A percentile compares a stretch with the other conserved stretches of the same genome.
These are phyloP conservation scores for Saccharomyces pastorianus DNA, from an alignment of 1,139 yeast genomes.

Conservation along the genomic window DNA sequence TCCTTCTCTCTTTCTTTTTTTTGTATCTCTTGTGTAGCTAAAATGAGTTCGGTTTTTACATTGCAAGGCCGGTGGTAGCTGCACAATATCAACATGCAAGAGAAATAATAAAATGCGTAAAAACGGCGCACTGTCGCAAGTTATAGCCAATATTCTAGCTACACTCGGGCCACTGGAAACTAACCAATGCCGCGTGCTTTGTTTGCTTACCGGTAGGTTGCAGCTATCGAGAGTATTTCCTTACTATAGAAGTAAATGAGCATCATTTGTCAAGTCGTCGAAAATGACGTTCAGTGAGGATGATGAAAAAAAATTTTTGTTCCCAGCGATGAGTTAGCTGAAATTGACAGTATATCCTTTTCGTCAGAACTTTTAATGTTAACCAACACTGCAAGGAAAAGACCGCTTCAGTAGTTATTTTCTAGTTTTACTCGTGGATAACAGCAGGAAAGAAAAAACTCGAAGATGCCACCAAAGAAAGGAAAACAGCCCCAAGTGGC, in stretches of 20 bases:
- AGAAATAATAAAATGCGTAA: not conserved
- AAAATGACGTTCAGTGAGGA: not conserved
- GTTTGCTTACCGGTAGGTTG: not conserved
- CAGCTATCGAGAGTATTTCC: not conserved
- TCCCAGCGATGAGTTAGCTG: not conserved
- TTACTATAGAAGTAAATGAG: not conserved
- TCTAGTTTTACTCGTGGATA: not conserved
- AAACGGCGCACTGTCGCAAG: too few relatives aligned
- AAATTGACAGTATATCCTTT: not conserved
- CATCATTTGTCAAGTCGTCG: not conserved
- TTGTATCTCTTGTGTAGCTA: not conserved
- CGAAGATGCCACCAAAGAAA: slow-evolving; percentile 62
- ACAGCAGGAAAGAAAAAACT: not conserved
- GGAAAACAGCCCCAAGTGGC: slow-evolving; percentile 57
- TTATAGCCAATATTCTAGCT: not conserved
- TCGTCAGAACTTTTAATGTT: not conserved
- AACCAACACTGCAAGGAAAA: not conserved
- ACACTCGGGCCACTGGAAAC: not conserved
- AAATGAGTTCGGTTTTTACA: not conserved
- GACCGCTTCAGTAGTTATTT: not conserved
- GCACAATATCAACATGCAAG: not conserved
- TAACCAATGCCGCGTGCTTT: not conserved
- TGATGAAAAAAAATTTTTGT: not conserved
- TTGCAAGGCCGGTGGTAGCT: not conserved
- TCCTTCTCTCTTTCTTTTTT: not conserved